Conservation (phyloP, 2,329 filamentous ascomycete genomes). For the Uncinocarpus reesii region DNA sequence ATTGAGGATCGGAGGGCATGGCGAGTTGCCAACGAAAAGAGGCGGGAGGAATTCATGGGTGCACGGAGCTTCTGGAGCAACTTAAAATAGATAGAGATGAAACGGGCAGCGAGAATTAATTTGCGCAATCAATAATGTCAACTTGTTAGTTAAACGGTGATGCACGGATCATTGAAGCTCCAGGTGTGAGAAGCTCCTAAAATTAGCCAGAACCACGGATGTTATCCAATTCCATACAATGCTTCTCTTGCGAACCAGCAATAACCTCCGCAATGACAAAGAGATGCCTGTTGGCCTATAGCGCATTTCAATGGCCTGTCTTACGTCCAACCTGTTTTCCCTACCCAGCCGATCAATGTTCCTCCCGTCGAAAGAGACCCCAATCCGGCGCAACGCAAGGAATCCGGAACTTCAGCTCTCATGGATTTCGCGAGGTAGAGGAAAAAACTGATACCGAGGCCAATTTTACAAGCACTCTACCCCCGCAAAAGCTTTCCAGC, state of each 20-base stretch:
- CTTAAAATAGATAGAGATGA: too few species aligned
- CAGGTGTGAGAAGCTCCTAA: background rate
- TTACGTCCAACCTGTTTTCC: background rate
- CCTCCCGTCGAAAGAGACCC: background rate
- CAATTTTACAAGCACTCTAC: background rate
- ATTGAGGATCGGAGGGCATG: slow-evolving; percentile 8
- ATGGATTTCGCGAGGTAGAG: background rate
- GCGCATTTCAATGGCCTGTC: background rate
- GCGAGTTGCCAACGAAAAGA: slow-evolving; percentile 13
- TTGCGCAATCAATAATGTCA: background rate
- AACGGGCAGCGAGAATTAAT: too few species aligned
- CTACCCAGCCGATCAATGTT: background rate
- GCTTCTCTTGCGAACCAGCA: background rate
- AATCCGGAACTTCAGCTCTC: background rate
- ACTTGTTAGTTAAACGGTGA: too few species aligned
- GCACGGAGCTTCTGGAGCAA: background rate
- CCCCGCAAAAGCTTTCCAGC: background rate
- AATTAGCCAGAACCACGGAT: too few species aligned
- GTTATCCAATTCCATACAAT: too few species aligned
- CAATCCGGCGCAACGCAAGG: background rate
- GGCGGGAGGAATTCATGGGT: slow-evolving; percentile 16
- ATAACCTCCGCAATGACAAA: slow-evolving; percentile 2
- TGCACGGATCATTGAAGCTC: too few species aligned
- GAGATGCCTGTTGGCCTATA: background rate
- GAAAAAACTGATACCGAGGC: background rate